A percentile compares a stretch with the other conserved stretches of the same genome.
phyloP scores from a whole-genome alignment of 202 grass and related monocot genomes.

The Hordeum pubiflorum region DNA sequence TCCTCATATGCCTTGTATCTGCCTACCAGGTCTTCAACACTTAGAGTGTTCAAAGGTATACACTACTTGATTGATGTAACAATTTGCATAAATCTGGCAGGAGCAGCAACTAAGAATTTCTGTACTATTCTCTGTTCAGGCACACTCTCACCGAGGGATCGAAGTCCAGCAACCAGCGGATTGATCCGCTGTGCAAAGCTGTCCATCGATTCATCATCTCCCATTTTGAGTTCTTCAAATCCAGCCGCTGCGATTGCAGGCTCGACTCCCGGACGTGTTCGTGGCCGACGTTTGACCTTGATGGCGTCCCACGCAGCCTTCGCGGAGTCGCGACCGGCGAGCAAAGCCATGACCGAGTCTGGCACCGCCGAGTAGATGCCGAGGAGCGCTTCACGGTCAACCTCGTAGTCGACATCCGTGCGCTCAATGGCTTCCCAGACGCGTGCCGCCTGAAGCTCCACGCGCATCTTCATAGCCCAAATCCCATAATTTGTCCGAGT shows the following conservation, averaged over 20 bases:
- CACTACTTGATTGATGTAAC: no score
- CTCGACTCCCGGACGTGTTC: background rate
- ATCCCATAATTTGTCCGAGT: no score
- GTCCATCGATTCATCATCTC: background rate
- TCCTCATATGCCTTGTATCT: background rate
- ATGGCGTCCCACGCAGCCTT: background rate
- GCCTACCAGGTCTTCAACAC: background rate
- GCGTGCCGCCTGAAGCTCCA: no score
- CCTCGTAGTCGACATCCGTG: no score
- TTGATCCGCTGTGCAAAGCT: background rate
- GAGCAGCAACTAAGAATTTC: no score
- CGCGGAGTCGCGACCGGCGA: background rate
- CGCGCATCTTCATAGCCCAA: no score
- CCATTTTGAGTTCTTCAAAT: background rate
- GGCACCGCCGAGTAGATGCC: background rate
- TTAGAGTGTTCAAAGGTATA: background rate
- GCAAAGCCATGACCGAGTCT: background rate
- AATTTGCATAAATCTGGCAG: no score
- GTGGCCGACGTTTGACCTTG: background rate
- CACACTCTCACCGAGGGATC: background rate
- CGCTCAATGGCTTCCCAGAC: no score
- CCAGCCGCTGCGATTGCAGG: background rate
- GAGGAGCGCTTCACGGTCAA: no score
- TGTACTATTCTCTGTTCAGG: background rate
- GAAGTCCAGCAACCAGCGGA: background rate